These are phyloP conservation scores for Arbutus unedo DNA, from an alignment of 148 eudicot species.

Conservation along the genomic window DNA sequence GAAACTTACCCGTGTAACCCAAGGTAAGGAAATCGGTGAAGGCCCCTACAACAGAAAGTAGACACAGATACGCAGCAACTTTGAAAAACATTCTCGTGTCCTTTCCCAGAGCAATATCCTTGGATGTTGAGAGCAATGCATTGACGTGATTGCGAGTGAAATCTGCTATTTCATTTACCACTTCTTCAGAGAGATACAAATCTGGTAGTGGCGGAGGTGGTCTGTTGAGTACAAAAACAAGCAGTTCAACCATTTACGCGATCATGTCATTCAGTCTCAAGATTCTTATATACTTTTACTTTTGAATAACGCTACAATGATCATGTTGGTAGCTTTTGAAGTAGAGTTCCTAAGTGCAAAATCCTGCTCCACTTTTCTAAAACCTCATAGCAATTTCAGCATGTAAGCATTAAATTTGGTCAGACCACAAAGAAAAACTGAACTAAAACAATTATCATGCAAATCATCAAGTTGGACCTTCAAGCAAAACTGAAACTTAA, in stretches of 20 bases:
- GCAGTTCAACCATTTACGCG: not conserved
- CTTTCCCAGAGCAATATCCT: conserved; percentile 68
- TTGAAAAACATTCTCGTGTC: conserved; percentile 58
- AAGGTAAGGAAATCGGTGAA: conserved; percentile 65
- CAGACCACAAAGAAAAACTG: not conserved
- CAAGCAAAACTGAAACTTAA: not conserved
- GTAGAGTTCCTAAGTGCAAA: not conserved
- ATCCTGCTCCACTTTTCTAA: not conserved
- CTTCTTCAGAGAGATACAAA: conserved; percentile 58
- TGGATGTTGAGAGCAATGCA: conserved; percentile 39
- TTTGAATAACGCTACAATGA: not conserved
- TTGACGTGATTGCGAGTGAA: conserved; percentile 42
- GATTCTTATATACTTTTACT: not conserved
- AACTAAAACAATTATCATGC: not conserved
- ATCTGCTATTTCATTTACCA: conserved; percentile 40
- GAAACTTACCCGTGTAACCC: conserved; percentile 47
- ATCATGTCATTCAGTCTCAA: not conserved
- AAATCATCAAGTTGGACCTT: conserved; percentile 1
- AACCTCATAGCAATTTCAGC: not conserved
- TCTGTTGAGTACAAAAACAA: conserved; percentile 39
- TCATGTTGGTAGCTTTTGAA: not conserved
- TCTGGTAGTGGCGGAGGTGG: conserved; percentile 91
- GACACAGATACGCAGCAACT: conserved; percentile 44
- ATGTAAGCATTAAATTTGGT: not conserved
- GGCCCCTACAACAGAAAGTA: conserved; percentile 55